A percentile compares a stretch with the other conserved stretches of the same genome.
phyloP scores from a whole-genome alignment of 805 yeast genomes.

The Cyberlindnera nakhonratchasimensis region DNA sequence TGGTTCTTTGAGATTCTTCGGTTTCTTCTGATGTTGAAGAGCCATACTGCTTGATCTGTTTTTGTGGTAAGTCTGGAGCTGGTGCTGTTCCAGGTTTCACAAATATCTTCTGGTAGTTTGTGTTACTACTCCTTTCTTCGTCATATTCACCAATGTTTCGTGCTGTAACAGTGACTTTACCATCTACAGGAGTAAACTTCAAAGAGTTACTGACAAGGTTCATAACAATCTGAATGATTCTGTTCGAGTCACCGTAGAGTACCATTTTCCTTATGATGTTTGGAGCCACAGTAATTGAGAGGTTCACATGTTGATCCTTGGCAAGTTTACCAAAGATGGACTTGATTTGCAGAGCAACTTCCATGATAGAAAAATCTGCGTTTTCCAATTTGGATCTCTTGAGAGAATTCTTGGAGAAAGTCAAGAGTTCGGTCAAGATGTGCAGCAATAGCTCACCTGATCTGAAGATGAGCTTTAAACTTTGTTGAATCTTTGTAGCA shows the following conservation, averaged over 20 bases:
- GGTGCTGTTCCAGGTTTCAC: constrained; percentile 28
- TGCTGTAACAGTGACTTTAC: constrained; percentile 65
- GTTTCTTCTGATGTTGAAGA: constrained; percentile 13
- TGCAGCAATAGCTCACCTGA: constrained; percentile 89
- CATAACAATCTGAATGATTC: constrained; percentile 90
- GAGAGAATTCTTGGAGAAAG: constrained; percentile 88
- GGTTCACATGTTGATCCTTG: constrained; percentile 66
- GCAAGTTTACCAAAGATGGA: constrained; percentile 84
- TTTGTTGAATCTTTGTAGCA: constrained; percentile 60
- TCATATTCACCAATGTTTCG: constrained; percentile 72
- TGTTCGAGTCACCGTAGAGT: constrained; percentile 81
- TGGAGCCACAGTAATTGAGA: constrained; percentile 63
- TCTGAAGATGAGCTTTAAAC: constrained; percentile 78
- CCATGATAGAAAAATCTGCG: constrained; percentile 73
- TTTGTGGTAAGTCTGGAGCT: constrained; percentile 2
- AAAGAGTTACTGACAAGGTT: constrained; percentile 86
- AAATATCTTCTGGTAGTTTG: constrained; percentile 44
- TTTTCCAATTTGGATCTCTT: constrained; percentile 81
- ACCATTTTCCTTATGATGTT: constrained; percentile 57
- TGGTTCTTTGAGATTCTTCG: constrained; percentile 9
- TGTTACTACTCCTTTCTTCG: constrained; percentile 40
- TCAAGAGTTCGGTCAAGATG: constrained; percentile 82
- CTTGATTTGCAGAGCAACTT: constrained; percentile 78
- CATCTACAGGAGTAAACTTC: constrained; percentile 90
- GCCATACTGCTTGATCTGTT: constrained; percentile 1